Conservation (phyloP, 208 protist species). For the Acanthamoeba rhysodes region DNA sequence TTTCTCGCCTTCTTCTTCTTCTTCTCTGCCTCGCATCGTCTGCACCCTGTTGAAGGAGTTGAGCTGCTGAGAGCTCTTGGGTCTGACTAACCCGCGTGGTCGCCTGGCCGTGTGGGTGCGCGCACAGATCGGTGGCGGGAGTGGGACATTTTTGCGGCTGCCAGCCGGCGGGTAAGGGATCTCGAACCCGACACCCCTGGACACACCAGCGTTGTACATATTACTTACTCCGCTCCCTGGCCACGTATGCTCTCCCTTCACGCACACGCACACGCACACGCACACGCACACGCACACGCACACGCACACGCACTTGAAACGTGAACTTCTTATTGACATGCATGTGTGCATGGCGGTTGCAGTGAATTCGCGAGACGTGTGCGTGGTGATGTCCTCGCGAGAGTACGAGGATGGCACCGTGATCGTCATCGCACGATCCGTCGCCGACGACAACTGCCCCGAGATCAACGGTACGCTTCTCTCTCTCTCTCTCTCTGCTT, state of each 20-base stretch:
- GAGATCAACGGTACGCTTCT: background rate
- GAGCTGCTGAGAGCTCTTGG: background rate
- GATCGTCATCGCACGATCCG: conserved; percentile 16
- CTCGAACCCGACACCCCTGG: background rate
- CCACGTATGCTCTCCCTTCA: background rate
- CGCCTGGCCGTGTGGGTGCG: background rate
- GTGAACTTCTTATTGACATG: background rate
- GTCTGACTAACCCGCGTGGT: background rate
- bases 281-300: too few relatives aligned
- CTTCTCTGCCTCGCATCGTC: background rate
- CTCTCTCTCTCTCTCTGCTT: too few relatives aligned
- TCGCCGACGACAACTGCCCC: background rate
- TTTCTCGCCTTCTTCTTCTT: background rate
- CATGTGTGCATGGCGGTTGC: background rate
- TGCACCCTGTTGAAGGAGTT: background rate
- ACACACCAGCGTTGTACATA: conserved; percentile 30
- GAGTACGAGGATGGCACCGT: conserved; percentile 37
- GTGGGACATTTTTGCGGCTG: conserved; percentile 57
- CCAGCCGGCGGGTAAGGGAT: background rate
- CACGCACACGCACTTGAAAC: background rate
- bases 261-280: background rate
- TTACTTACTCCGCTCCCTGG: conserved; percentile 33
- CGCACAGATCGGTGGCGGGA: background rate
- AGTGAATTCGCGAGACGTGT: conserved; percentile 42
- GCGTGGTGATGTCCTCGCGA: conserved; percentile 29